Percentiles rank a stretch among this genome's conserved stretches.
phyloP scores from a whole-genome alignment of 768 basidiomycete species.

The Suillus subaureus region DNA sequence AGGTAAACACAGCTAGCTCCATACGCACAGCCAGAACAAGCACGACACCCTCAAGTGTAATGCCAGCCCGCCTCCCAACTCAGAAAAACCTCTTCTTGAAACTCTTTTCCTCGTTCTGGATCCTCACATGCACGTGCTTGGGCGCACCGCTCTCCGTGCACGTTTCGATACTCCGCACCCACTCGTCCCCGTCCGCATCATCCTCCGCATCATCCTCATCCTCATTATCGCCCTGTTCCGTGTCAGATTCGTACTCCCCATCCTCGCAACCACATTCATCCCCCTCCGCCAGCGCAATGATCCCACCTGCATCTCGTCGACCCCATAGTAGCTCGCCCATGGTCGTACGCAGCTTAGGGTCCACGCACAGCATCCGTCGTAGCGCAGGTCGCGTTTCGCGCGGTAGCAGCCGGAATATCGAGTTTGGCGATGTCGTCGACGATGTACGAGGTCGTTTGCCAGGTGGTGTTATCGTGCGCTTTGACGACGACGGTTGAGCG shows the following conservation, averaged over 20 bases:
- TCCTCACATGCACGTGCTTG: conserved; percentile 73
- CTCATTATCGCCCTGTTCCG: conserved; percentile 62
- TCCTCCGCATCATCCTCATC: conserved; percentile 34
- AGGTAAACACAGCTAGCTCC: neutral
- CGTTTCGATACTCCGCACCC: conserved; percentile 74
- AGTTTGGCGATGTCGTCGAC: conserved; percentile 54
- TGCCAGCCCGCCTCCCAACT: neutral
- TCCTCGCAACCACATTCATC: conserved; percentile 68
- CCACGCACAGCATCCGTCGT: conserved; percentile 92
- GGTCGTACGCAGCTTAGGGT: conserved; percentile 87
- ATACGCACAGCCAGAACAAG: neutral
- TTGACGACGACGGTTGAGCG: conserved; percentile 61
- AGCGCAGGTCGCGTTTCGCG: conserved; percentile 89
- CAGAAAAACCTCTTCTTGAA: conserved; percentile 77
- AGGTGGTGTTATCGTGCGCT: conserved; percentile 52
- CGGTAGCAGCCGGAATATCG: conserved; percentile 94
- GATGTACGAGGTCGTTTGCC: conserved; percentile 21
- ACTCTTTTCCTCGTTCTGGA: conserved; percentile 72
- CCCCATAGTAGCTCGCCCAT: conserved; percentile 90
- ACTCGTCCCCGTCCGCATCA: conserved; percentile 84
- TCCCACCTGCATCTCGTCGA: conserved; percentile 67
- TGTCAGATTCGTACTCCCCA: conserved; percentile 22
- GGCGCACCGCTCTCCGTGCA: conserved; percentile 59
- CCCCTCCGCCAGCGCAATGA: conserved; percentile 49
- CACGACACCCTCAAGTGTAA: neutral